A percentile compares a stretch with the other conserved stretches of the same genome.
Conservation (phyloP, 2,329 filamentous ascomycete species). For the Lasiodiplodia gonubiensis region DNA sequence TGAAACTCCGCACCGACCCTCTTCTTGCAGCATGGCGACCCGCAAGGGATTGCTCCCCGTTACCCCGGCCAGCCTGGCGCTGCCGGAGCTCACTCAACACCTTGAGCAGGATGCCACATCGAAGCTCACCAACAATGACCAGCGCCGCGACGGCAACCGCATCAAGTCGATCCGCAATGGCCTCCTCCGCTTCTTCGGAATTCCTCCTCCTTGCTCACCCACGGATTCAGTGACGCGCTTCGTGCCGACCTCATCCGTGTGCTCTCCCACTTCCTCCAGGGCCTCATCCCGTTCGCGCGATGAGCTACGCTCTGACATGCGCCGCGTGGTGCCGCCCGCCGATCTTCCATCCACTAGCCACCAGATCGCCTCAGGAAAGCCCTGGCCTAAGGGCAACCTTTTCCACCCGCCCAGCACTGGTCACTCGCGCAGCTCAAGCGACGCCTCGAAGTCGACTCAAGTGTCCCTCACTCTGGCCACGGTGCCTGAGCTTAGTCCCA, state of each 20-base stretch:
- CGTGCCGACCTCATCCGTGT: neutral
- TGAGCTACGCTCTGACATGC: constrained; percentile 11
- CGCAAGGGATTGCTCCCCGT: constrained; percentile 8
- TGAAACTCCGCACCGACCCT: neutral
- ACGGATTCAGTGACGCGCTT: neutral
- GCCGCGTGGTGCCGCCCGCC: neutral
- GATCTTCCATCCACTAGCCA: neutral
- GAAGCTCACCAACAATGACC: neutral
- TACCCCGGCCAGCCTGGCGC: neutral
- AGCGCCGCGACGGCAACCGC: neutral
- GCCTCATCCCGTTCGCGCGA: neutral
- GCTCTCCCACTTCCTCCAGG: neutral
- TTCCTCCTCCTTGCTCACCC: neutral
- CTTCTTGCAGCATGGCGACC: neutral
- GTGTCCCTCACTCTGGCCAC: neutral
- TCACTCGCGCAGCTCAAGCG: constrained; percentile 8
- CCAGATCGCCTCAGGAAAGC: neutral
- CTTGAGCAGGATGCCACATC: neutral
- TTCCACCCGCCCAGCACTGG: neutral
- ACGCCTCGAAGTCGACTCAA: neutral
- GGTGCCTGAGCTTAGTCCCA: constrained; percentile 13
- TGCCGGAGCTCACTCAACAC: neutral
- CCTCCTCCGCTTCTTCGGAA: neutral
- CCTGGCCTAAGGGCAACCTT: neutral
- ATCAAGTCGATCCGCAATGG: neutral